A percentile compares a stretch with the other conserved stretches of the same genome.
Evolutionary conservation across 1,284 basidiomycete species (phyloP).

Genomic region (Puccinia hordei): DNA sequence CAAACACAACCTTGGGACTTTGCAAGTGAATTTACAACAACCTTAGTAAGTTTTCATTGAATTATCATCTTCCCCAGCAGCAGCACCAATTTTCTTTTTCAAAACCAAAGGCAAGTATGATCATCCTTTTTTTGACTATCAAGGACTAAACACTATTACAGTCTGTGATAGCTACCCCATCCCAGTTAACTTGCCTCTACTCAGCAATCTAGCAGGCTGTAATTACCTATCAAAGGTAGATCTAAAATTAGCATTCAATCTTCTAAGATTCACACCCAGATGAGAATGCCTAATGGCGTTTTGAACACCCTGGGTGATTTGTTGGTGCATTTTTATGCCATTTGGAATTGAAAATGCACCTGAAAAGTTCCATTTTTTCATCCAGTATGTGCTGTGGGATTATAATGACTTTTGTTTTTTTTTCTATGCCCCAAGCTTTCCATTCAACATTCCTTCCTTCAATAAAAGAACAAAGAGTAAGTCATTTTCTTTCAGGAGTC

Average conservation of each 20-base stretch:
- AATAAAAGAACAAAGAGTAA: too few relatives aligned
- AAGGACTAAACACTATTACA: constrained; percentile 49
- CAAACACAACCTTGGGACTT: too few relatives aligned
- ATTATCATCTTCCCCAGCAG: too few relatives aligned
- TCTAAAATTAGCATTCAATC: constrained; percentile 57
- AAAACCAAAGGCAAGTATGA: constrained; percentile 51
- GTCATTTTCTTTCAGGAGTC: too few relatives aligned
- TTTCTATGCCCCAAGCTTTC: too few relatives aligned
- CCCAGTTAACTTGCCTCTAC: background rate
- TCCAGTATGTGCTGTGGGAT: constrained; percentile 15
- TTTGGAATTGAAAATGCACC: constrained; percentile 62
- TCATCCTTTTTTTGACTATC: constrained; percentile 52
- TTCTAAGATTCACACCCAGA: constrained; percentile 55
- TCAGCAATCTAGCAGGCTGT: constrained; percentile 2
- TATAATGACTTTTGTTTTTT: constrained; percentile 3
- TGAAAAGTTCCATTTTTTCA: constrained; percentile 51
- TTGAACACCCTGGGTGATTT: constrained; percentile 60
- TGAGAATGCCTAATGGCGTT: too few relatives aligned
- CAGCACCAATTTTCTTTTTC: constrained; percentile 50
- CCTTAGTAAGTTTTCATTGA: too few relatives aligned
- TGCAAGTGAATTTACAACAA: too few relatives aligned
- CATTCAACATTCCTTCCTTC: too few relatives aligned
- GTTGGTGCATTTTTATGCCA: constrained; percentile 61
- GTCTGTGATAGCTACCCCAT: constrained; percentile 51
- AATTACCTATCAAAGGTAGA: constrained; percentile 56